A percentile compares a stretch with the other conserved stretches of the same genome.
Evolutionary conservation across 2,329 filamentous ascomycete genomes (phyloP).

Genomic region (Xylaria sp.): DNA sequence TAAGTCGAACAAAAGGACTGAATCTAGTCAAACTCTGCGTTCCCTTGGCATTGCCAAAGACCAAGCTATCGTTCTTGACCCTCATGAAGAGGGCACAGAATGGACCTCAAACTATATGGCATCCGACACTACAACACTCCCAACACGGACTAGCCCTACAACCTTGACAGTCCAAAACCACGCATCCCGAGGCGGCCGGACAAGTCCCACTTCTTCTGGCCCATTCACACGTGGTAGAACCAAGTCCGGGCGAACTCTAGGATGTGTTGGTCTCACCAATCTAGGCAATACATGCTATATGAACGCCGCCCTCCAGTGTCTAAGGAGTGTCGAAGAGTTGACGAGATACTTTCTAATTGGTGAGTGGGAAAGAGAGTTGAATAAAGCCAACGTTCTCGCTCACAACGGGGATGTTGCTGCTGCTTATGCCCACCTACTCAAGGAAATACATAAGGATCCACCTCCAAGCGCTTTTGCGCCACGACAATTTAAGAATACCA

Average conservation of each 20-base stretch:
- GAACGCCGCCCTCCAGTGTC: slow-evolving; percentile 95
- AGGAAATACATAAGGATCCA: slow-evolving; percentile 76
- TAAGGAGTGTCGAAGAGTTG: slow-evolving; percentile 90
- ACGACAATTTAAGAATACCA: slow-evolving; percentile 78
- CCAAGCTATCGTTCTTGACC: slow-evolving; percentile 82
- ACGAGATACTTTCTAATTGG: slow-evolving; percentile 86
- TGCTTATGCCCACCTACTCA: slow-evolving; percentile 77
- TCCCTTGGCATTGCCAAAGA: slow-evolving; percentile 72
- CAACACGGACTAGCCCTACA: slow-evolving; percentile 43
- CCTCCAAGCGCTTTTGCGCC: slow-evolving; percentile 74
- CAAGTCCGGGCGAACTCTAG: slow-evolving; percentile 71
- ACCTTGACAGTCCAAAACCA: slow-evolving; percentile 44
- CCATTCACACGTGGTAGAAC: slow-evolving; percentile 74
- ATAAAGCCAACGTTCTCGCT: slow-evolving; percentile 81
- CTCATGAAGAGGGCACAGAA: slow-evolving; percentile 66
- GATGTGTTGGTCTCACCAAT: slow-evolving; percentile 84
- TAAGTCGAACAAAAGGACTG: slow-evolving; percentile 63
- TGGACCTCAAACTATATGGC: slow-evolving; percentile 59
- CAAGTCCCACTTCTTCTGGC: slow-evolving; percentile 66
- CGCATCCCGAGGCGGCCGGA: slow-evolving; percentile 66
- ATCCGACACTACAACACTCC: slow-evolving; percentile 41
- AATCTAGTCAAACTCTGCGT: slow-evolving; percentile 71
- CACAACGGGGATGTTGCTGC: slow-evolving; percentile 87
- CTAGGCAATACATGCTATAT: slow-evolving; percentile 98
- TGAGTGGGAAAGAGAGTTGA: slow-evolving; percentile 80